These are phyloP conservation scores for Chrysochromulina parva DNA, from an alignment of 78 protist genomes.

Conservation along the genomic window DNA sequence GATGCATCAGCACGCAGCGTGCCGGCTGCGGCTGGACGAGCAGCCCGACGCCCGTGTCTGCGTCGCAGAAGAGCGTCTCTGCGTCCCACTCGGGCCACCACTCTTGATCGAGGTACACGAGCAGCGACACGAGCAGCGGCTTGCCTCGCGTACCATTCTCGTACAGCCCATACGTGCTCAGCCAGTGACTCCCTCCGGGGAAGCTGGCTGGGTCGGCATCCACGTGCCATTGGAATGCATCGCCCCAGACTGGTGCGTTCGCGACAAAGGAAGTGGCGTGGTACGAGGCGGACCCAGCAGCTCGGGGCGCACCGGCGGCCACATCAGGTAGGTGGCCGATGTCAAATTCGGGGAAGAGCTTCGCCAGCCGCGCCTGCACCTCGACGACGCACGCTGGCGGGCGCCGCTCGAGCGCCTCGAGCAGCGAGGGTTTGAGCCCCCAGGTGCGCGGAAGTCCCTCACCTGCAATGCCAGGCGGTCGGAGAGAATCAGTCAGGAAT, in stretches of 20 bases:
- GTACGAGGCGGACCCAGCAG: background rate
- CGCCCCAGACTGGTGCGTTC: background rate
- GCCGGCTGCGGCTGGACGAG: background rate
- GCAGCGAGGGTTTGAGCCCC: background rate
- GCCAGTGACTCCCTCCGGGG: background rate
- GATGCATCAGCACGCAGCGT: background rate
- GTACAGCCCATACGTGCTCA: background rate
- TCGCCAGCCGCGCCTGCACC: background rate
- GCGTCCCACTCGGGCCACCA: background rate
- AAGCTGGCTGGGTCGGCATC: background rate
- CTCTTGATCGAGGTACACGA: background rate
- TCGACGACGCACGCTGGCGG: background rate
- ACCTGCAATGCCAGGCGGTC: background rate
- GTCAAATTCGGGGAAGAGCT: background rate
- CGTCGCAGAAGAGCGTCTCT: conserved; percentile 1
- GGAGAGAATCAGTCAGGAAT: background rate
- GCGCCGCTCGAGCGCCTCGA: background rate
- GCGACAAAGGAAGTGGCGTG: background rate
- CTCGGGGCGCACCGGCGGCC: background rate
- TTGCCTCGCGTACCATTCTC: background rate
- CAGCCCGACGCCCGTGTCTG: background rate
- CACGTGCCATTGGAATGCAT: background rate
- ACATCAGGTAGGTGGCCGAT: background rate
- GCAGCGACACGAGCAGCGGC: background rate
- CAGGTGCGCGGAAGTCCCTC: conserved; percentile 6